Percentiles rank a stretch among this genome's conserved stretches.
Conservation (phyloP, 1,284 basidiomycete genomes). For the Trametes polyzona region DNA sequence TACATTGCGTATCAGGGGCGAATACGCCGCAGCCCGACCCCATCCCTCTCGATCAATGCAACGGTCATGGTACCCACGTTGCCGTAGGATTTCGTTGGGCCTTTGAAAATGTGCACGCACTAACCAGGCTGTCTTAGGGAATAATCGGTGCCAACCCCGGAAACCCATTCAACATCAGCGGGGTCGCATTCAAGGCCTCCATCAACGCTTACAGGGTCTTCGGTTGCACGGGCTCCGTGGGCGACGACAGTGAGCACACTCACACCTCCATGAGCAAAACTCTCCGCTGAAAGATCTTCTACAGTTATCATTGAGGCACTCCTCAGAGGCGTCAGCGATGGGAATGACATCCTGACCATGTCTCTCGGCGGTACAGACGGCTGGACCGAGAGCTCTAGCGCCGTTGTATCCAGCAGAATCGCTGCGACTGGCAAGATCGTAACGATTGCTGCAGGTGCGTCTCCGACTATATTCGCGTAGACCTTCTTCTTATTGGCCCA, state of each 20-base stretch:
- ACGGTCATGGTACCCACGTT: conserved; percentile 66
- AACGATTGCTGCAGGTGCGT: conserved; percentile 50
- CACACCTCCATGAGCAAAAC: too few relatives aligned
- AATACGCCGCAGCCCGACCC: conserved; percentile 51
- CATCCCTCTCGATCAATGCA: conserved; percentile 53
- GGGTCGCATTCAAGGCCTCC: conserved; percentile 52
- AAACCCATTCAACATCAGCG: conserved; percentile 59
- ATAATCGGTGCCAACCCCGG: conserved; percentile 64
- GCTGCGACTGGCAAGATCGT: conserved; percentile 54
- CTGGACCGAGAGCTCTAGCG: conserved; percentile 57
- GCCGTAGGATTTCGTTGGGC: conserved; percentile 38
- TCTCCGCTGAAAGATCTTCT: too few relatives aligned
- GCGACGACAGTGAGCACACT: conserved; percentile 47
- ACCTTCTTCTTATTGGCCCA: too few relatives aligned
- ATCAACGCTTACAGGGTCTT: conserved; percentile 53
- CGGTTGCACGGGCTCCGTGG: conserved; percentile 48
- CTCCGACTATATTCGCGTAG: not conserved
- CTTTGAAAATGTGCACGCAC: not conserved
- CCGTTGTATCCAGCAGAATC: conserved; percentile 61
- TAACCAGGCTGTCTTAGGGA: conserved; percentile 43
- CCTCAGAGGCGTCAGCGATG: conserved; percentile 49
- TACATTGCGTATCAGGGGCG: conserved; percentile 33
- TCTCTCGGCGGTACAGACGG: conserved; percentile 64
- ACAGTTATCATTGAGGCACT: conserved; percentile 55
- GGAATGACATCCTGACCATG: conserved; percentile 64